Evolutionary conservation across 192 early-diverging fungal genomes (phyloP).

Genomic region (Coemansia sp.): DNA sequence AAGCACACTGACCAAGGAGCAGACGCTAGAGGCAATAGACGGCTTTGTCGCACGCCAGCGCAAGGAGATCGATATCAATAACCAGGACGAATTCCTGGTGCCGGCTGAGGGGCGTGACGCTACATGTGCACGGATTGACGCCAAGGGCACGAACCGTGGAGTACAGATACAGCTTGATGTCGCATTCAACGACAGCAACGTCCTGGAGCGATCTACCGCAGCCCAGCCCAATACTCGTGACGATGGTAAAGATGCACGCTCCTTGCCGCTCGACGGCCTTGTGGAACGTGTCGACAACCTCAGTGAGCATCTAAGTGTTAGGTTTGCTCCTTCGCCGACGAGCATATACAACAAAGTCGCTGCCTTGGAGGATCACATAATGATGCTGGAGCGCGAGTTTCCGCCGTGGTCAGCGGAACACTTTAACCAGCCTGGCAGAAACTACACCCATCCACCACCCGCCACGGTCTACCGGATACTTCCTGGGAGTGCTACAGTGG

Average conservation of each 20-base stretch:
- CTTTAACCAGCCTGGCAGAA: slow-evolving; percentile 60
- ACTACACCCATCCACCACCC: slow-evolving; percentile 34
- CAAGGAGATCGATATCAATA: slow-evolving; percentile 61
- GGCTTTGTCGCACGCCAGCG: slow-evolving; percentile 57
- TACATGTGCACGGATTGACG: slow-evolving; percentile 71
- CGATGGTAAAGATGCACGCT: slow-evolving; percentile 1
- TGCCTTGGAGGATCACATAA: slow-evolving; percentile 75
- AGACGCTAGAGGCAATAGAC: slow-evolving; percentile 56
- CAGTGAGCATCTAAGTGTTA: slow-evolving; percentile 70
- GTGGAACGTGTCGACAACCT: slow-evolving; percentile 66
- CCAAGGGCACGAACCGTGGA: slow-evolving; percentile 68
- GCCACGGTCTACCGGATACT: slow-evolving; percentile 35
- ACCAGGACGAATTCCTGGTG: slow-evolving; percentile 63
- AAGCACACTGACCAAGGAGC: slow-evolving; percentile 37
- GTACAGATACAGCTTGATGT: slow-evolving; percentile 78
- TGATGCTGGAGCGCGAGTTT: slow-evolving; percentile 71
- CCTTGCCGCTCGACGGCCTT: slow-evolving; percentile 31
- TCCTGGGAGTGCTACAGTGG: neutral
- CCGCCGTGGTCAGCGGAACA: slow-evolving; percentile 78
- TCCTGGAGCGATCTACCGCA: slow-evolving; percentile 58
- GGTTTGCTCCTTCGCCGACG: slow-evolving; percentile 53
- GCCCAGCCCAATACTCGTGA: neutral
- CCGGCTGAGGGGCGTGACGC: slow-evolving; percentile 14
- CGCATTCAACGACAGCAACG: slow-evolving; percentile 64
- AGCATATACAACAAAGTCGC: slow-evolving; percentile 58